A percentile compares a stretch with the other conserved stretches of the same genome.
Conservation (phyloP, 176 grass and related monocot species). For the sorghum (Sorghum bicolor) region Sorghum_bicolor_NCBIv3 NC_012870.2:6195501-6196000, state of each 20-base stretch:
- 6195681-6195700: background rate
- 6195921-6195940: slow-evolving; percentile 1
- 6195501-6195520: background rate
- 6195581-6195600: background rate
- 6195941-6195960: too few relatives aligned
- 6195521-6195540: too few relatives aligned
- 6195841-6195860: background rate
- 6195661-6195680: too few relatives aligned
- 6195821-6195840: slow-evolving; percentile 25
- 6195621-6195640: background rate
- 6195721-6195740: background rate
- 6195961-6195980: too few relatives aligned
- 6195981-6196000: slow-evolving; percentile 72
- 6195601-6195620: background rate
- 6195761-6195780: slow-evolving; percentile 1
- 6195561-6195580: too few relatives aligned
- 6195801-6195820: background rate
- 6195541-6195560: background rate
- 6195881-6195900: background rate
- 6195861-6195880: background rate
- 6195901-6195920: background rate
- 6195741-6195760: too few relatives aligned
- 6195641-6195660: background rate
- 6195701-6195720: background rate
- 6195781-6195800: background rate